Conservation (phyloP, 2,329 filamentous ascomycete genomes). For the Calonectria leucothoes region DNA sequence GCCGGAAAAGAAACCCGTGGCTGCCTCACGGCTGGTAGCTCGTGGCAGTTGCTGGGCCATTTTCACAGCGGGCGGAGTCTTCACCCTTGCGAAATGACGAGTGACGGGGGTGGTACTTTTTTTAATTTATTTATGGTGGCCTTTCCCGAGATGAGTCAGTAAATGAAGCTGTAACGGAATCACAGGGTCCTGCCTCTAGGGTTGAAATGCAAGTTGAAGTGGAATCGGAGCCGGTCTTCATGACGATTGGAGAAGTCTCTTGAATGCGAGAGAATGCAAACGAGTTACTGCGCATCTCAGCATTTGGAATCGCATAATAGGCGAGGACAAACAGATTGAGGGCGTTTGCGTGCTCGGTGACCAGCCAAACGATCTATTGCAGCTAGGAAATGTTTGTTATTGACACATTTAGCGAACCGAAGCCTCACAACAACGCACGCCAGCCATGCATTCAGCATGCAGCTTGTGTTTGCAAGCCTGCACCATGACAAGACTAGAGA, state of each 20-base stretch:
- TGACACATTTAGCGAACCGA: background rate
- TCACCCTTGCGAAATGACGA: background rate
- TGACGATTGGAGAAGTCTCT: background rate
- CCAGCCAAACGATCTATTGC: background rate
- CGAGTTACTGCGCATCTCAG: background rate
- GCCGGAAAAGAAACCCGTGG: slow-evolving; percentile 7
- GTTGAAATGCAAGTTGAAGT: background rate
- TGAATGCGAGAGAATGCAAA: background rate
- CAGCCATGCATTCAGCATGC: background rate
- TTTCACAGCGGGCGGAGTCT: background rate
- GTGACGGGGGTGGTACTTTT: too few species aligned
- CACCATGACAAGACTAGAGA: too few species aligned
- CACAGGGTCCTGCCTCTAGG: background rate
- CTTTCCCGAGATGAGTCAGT: background rate
- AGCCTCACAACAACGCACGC: background rate
- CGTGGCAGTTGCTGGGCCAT: background rate
- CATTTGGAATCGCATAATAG: background rate
- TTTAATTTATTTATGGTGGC: too few species aligned
- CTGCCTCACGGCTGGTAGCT: background rate
- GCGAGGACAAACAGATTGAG: background rate
- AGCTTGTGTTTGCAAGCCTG: background rate
- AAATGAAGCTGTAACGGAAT: background rate
- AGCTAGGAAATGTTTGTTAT: background rate
- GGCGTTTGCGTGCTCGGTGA: background rate
- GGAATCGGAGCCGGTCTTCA: background rate